Percentiles rank a stretch among this genome's conserved stretches.
These are phyloP conservation scores for Ilyonectria robusta DNA, from an alignment of 2,329 filamentous ascomycete genomes.

Conservation along the genomic window DNA sequence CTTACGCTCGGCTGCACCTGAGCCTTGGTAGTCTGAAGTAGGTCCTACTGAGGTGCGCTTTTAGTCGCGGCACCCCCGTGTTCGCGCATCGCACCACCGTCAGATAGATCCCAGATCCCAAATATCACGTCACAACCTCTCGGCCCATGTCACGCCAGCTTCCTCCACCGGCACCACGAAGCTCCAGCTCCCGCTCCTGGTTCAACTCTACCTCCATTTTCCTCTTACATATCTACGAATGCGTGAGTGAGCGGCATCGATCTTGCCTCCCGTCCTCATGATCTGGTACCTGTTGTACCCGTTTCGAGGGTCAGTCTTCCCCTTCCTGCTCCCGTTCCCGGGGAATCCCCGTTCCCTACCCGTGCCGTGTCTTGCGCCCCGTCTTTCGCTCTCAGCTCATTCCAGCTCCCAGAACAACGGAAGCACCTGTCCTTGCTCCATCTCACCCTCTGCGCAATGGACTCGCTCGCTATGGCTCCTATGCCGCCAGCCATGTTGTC, in stretches of 20 bases:
- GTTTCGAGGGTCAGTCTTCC: constrained; percentile 76
- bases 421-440: constrained; percentile 76
- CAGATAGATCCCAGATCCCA: constrained; percentile 25
- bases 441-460: constrained; percentile 75
- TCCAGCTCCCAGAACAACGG: constrained; percentile 72
- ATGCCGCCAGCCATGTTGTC: constrained; percentile 81
- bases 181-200: constrained; percentile 25
- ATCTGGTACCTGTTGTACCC: constrained; percentile 86
- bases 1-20: constrained; percentile 7
- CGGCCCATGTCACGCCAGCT: constrained; percentile 45
- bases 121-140: constrained; percentile 32
- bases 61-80: constrained; percentile 37
- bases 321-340: constrained; percentile 27
- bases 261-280: constrained; percentile 61
- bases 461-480: constrained; percentile 79
- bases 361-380: constrained; percentile 20
- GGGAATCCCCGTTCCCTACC: constrained; percentile 31
- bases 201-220: constrained; percentile 23
- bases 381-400: constrained; percentile 37
- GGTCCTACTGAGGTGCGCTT: constrained; percentile 30
- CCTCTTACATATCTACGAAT: constrained; percentile 38
- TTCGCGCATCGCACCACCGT: constrained; percentile 41
- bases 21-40: constrained; percentile 9
- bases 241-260: constrained; percentile 38
- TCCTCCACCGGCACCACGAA: constrained; percentile 30